Evolutionary conservation across 164 flowering plant genomes (phyloP).

Genomic region (Aristolochia contorta): DNA sequence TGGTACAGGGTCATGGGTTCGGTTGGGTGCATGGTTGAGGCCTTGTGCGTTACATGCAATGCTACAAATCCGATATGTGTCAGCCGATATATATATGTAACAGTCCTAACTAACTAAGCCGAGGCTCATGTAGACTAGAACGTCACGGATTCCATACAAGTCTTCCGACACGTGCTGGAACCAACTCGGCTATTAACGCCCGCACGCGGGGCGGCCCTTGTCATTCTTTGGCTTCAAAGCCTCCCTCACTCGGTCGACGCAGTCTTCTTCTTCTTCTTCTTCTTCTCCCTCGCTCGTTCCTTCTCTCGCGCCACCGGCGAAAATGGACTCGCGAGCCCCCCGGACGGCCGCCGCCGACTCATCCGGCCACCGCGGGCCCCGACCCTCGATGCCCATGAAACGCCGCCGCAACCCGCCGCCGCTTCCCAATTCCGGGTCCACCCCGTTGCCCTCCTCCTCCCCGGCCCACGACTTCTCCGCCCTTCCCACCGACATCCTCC

Average conservation of each 20-base stretch:
- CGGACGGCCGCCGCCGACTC: slow-evolving; percentile 16
- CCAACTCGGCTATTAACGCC: not conserved
- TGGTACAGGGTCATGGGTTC: too few relatives aligned
- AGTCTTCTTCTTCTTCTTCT: not conserved
- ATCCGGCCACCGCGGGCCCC: slow-evolving; percentile 10
- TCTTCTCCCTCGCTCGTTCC: not conserved
- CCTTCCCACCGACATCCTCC: slow-evolving; percentile 58
- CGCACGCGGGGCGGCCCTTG: too few relatives aligned
- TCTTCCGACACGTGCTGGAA: not conserved
- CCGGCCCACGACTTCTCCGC: slow-evolving; percentile 36
- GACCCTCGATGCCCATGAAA: not conserved
- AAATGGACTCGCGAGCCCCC: slow-evolving; percentile 4
- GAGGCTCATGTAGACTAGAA: too few relatives aligned
- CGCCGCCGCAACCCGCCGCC: slow-evolving; percentile 2
- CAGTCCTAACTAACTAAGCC: too few relatives aligned
- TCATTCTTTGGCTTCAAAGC: not conserved
- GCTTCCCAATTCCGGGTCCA: not conserved
- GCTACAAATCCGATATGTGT: too few relatives aligned
- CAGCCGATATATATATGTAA: too few relatives aligned
- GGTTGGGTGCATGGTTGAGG: too few relatives aligned
- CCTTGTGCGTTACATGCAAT: too few relatives aligned
- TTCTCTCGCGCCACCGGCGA: not conserved
- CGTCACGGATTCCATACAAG: too few relatives aligned
- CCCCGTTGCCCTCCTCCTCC: not conserved
- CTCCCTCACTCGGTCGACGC: not conserved